phyloP scores from a whole-genome alignment of 768 basidiomycete genomes.

The Phallus indusiatus region DNA sequence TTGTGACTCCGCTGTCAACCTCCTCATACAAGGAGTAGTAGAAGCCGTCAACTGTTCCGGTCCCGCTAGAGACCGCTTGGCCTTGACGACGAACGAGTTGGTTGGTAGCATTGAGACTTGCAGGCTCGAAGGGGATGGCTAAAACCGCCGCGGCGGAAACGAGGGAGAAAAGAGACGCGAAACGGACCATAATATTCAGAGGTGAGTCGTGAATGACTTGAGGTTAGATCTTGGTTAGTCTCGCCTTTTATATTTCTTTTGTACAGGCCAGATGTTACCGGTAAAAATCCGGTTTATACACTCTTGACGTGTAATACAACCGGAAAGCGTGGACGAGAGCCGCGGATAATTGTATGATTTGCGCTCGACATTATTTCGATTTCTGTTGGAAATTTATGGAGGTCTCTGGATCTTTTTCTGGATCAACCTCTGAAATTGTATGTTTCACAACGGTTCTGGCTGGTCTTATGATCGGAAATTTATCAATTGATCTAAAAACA shows the following conservation, averaged over 20 bases:
- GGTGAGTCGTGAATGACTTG: neutral
- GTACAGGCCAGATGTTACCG: neutral
- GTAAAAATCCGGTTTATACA: neutral
- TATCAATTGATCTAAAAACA: no score
- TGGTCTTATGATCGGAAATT: no score
- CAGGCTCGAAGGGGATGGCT: neutral
- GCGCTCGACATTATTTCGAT: no score
- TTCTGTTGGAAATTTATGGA: no score
- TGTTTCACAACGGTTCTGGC: no score
- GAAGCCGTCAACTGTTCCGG: conserved; percentile 24
- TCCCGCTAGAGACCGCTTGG: conserved; percentile 15
- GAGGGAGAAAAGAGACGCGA: neutral
- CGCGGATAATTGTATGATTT: neutral
- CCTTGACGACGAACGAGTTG: neutral
- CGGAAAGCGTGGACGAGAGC: neutral
- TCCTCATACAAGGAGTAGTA: conserved; percentile 33
- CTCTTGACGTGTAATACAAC: neutral
- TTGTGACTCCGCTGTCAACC: conserved; percentile 19
- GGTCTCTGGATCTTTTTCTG: no score
- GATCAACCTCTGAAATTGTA: no score
- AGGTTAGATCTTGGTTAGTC: neutral
- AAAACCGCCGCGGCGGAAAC: neutral
- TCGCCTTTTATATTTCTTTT: neutral
- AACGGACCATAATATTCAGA: neutral
- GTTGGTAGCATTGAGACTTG: neutral